A percentile compares a stretch with the other conserved stretches of the same genome.
Evolutionary conservation across 352 stramenopile genomes (phyloP).

Genomic region (Phytopythium montanum): DNA sequence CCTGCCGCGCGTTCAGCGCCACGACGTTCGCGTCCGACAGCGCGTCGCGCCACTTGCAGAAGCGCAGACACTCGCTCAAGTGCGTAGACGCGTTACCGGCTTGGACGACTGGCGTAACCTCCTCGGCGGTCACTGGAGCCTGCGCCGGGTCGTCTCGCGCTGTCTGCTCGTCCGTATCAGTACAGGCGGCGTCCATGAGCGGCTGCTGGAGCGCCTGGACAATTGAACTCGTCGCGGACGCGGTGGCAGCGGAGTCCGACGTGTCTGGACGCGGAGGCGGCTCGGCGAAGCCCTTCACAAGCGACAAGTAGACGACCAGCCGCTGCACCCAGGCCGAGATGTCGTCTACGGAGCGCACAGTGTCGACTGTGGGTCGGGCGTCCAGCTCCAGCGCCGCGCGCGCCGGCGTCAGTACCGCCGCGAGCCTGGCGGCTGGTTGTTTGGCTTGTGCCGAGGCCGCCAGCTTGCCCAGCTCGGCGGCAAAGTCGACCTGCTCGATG

Average conservation of each 20-base stretch:
- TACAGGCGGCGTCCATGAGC: slow-evolving; percentile 24
- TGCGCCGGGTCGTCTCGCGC: background rate
- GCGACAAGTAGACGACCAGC: slow-evolving; percentile 41
- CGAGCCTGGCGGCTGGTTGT: slow-evolving; percentile 34
- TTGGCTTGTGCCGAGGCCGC: slow-evolving; percentile 22
- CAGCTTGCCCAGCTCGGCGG: slow-evolving; percentile 35
- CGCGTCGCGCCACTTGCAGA: slow-evolving; percentile 55
- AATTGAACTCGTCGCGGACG: slow-evolving; percentile 7
- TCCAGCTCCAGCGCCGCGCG: slow-evolving; percentile 34
- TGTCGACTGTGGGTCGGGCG: background rate
- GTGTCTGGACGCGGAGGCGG: slow-evolving; percentile 5
- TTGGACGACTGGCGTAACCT: background rate
- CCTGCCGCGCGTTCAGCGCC: slow-evolving; percentile 44
- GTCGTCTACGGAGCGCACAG: slow-evolving; percentile 22
- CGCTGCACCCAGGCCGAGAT: slow-evolving; percentile 29
- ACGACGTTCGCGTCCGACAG: slow-evolving; percentile 40
- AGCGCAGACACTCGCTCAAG: slow-evolving; percentile 37
- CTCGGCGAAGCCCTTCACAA: slow-evolving; percentile 53
- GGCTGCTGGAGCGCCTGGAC: slow-evolving; percentile 26
- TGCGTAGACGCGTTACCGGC: background rate
- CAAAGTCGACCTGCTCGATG: slow-evolving; percentile 32
- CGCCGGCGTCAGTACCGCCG: slow-evolving; percentile 30
- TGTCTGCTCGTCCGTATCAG: background rate
- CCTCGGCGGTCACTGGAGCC: background rate
- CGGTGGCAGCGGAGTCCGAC: slow-evolving; percentile 7